A percentile compares a stretch with the other conserved stretches of the same genome.
Evolutionary conservation across 2,329 filamentous ascomycete species (phyloP).

Genomic region (Metarhizium rileyi): DNA sequence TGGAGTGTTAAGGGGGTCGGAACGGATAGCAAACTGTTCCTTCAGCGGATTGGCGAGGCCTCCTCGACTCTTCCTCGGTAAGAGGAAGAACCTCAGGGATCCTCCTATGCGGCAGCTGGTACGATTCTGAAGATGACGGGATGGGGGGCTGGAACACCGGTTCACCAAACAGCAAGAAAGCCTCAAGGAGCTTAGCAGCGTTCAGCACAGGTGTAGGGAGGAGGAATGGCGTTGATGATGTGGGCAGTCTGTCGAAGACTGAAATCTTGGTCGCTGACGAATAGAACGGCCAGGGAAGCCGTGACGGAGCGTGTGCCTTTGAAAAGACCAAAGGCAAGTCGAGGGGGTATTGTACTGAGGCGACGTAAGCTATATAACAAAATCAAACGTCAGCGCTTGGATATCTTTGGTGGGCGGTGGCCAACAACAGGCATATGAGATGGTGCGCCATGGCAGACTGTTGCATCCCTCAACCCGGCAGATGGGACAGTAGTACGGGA

Average conservation of each 20-base stretch:
- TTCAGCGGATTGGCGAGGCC: conserved; percentile 86
- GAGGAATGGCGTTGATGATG: conserved; percentile 57
- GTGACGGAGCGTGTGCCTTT: conserved; percentile 53
- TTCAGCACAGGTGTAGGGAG: conserved; percentile 40
- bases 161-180: conserved; percentile 41
- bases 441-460: neutral
- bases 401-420: neutral
- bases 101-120: conserved; percentile 99
- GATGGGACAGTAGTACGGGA: neutral
- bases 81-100: conserved; percentile 98
- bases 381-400: neutral
- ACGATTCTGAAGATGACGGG: conserved; percentile 48
- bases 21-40: conserved; percentile 90
- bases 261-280: conserved; percentile 62
- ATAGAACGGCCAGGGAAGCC: conserved; percentile 52
- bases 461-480: neutral
- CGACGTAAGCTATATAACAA: neutral
- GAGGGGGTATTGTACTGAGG: conserved; percentile 1
- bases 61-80: conserved; percentile 98
- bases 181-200: conserved; percentile 39
- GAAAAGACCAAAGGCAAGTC: conserved; percentile 55
- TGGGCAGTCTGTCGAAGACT: conserved; percentile 53
- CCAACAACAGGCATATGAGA: neutral
- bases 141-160: conserved; percentile 36
- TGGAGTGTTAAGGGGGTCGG: conserved; percentile 83